Base-by-base conservation (phyloP, 805 yeast genomes). In the Candida multigemmis region DNA sequence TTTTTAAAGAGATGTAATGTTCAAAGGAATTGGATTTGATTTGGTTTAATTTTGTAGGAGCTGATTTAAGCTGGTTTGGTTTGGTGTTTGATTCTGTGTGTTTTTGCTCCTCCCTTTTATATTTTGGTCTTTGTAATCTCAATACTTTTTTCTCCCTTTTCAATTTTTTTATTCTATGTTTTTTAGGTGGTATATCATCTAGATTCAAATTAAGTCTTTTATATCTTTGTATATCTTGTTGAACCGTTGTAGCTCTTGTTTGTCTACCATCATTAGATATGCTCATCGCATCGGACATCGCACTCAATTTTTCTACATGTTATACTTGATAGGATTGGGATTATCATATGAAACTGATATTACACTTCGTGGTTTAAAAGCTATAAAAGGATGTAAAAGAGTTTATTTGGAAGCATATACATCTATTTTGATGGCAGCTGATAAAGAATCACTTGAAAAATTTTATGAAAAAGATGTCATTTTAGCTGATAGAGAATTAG, bases 401-500 rank as follows among this genome's bases (percentile, higher is more conserved):
- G 94, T 89, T n/a, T 89, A 89, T 42, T 62, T 91, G 31, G 98
- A 89, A 58, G 96, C 94, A 3, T 89, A 89, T 55, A 89, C 98
- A 3, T 81, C 94, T 21, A 89, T 89, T 36, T 61, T 91, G 32
- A 89, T 91, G 97, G 86, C 94, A 8, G 94, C 97, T 3, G 74
- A 80, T 36, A 62, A 74, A 47, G 71, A 64, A 33, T 69, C 77
- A 4, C 58, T 89, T 27, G 96, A 87, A 48, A 68, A 70, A 40
- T 84, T 80, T 42, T 89, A 89, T 46, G 97, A 94, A 6, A 71
- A 83, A 37, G 79, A 77, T 42, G 79, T 89, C 11, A 76, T 80
- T 19, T 56, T 89, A 25, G 98, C 98, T 8, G 97, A 91, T 46
- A 71, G 98, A 56, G 97, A 91, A 47, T 63, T 89, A 40, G 98